Evolutionary conservation across 352 stramenopile genomes (phyloP), one percentile per base, ranked within the genome.

Genomic region (Phytophthora gonapodyides): DNA sequence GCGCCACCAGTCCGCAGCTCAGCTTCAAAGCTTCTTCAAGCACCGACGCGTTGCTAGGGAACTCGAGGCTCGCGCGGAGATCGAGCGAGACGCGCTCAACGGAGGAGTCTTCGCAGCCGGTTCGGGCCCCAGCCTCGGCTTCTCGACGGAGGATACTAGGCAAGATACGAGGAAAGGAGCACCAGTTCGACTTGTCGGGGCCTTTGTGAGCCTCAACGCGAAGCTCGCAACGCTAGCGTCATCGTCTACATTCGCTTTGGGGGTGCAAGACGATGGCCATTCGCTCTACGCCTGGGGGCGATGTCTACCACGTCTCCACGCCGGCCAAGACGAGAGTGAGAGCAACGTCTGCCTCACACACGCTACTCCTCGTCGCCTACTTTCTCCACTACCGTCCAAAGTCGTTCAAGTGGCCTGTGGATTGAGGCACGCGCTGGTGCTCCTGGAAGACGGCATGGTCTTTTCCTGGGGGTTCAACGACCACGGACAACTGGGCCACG

Each of bases 381-480:
- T 64, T 11, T 57, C 71, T 49, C 59, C 42, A 7, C 73, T 91
- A 41, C 13, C 57, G 9, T n/a, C 48, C 17, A 37, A 30, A 7
- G 49, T 47, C 13, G 11, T n/a, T 30, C 43, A 44, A 46, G 57
- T 24, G 57, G 87, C 80, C 12, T 90, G 80, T 44, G 84, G 84
- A 0, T 63, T 87, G 16, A 68, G 68, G 33, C 81, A 93, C 46
- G 82, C 78, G 7, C 66, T 91, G 0, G 70, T 75, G 13, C 64
- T 89, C 36, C 85, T 76, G 1, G 24, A 68, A 7, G 67, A 84
- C 13, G 79, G 79, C 1, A 84, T 89, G 60, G 68, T 93, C 2
- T 78, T 84, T 46, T 89, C 81, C 0, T 93, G 84, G 84, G 84
- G 84, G 0, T 91, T 90, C 13, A 89, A 90, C 59, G 81, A 89